Base-by-base conservation (phyloP, 176 grass and related monocot genomes). In the Paspalum notatum region DNA sequence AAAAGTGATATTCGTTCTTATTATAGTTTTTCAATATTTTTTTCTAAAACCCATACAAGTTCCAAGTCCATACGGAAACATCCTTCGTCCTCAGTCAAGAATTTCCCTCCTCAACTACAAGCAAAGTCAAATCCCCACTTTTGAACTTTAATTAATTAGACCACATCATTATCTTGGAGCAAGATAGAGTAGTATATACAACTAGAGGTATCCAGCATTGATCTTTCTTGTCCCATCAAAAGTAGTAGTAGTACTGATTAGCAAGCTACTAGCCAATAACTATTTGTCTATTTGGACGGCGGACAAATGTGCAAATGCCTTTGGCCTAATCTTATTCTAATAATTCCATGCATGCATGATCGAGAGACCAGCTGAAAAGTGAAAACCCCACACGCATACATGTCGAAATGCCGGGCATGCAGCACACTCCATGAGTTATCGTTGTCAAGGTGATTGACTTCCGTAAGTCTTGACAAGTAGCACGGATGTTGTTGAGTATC, bases 271-370 rank as follows among this genome's bases (percentile, higher is more conserved):
- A 37, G 75, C 67, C 26, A 51, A 32, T 32, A 32, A 68, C 75
- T 62, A 80, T 75, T 55, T 80, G 55, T 61, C 75, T 62, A 80
- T 75, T 55, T 80, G 55, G 53, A 32, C 32, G 77, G 48, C 56
- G 39, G 56, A 53, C 40, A 85, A 85, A 49, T 81, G 58, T 77
- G 48, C 71, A 58, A 75, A 89, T 85, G 82, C 55, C 63, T 76
- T 55, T 57, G 54, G 56, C 71, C 87, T 88, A 84, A 80, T 75
- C 52, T 80, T 84, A 60, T 74, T 80, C 43, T 11, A 38, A 62
- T 46, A 52, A 75, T 74, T 73, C 27, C 9, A 60, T 78, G 14
- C 68, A 72, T 52, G 73, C 73, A 61, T 27, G 12, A 52, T 39
- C 63, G 18, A 48, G 4, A 32, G 32, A 32, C 59, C 37, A 40